phyloP scores from a whole-genome alignment of 1,284 basidiomycete genomes.

The Cutaneotrichosporon sp. region DNA sequence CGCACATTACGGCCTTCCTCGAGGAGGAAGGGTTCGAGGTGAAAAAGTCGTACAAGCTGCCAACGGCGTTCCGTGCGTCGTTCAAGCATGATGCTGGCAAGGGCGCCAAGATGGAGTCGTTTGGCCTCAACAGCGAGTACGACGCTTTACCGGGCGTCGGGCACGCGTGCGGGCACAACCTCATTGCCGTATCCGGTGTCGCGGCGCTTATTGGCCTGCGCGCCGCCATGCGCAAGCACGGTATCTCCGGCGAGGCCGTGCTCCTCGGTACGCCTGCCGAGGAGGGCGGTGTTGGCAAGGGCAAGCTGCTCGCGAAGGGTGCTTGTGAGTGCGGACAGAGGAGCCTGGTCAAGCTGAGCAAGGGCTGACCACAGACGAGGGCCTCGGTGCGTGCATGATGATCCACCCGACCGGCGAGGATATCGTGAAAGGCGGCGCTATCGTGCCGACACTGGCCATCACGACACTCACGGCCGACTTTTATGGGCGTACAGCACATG shows the following conservation, averaged over 20 bases:
- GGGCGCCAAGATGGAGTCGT: constrained; percentile 10
- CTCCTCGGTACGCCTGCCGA: constrained; percentile 84
- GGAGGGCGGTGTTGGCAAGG: constrained; percentile 73
- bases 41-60: constrained; percentile 47
- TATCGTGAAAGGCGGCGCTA: constrained; percentile 2
- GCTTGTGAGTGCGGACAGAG: constrained; percentile 56
- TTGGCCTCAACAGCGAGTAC: constrained; percentile 67
- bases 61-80: constrained; percentile 63
- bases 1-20: constrained; percentile 30
- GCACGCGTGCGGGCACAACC: constrained; percentile 79
- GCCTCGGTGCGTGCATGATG: constrained; percentile 29
- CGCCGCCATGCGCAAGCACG: constrained; percentile 59
- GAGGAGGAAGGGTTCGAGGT: constrained; percentile 32
- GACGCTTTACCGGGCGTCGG: constrained; percentile 52
- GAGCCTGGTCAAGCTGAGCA: neutral
- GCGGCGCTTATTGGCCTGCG: constrained; percentile 69
- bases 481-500: constrained; percentile 58
- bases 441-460: constrained; percentile 29
- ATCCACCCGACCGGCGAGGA: constrained; percentile 17
- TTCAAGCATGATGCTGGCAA: constrained; percentile 50
- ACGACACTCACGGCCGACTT: constrained; percentile 29
- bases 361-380: constrained; percentile 17
- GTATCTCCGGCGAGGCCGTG: constrained; percentile 65
- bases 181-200: constrained; percentile 75
- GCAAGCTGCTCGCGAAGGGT: constrained; percentile 65